phyloP scores from a whole-genome alignment of 352 stramenopile species.

The Phytophthora kernoviae region DNA sequence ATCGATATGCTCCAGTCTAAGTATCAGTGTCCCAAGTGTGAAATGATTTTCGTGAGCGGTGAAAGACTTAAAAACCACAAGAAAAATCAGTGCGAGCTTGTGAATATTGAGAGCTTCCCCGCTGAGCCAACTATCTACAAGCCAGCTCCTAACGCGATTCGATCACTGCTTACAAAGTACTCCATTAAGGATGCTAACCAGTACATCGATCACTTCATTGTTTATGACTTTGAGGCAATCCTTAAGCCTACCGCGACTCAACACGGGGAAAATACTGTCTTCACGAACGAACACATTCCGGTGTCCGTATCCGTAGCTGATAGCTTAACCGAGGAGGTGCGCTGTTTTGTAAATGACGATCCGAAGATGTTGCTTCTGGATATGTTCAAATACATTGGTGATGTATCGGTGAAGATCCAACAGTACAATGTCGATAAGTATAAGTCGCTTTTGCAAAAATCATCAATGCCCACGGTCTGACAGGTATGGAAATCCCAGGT shows the following conservation, averaged over 20 bases:
- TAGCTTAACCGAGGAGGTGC: slow-evolving; percentile 12
- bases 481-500: neutral
- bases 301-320: slow-evolving; percentile 10
- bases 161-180: slow-evolving; percentile 1
- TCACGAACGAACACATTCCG: slow-evolving; percentile 10
- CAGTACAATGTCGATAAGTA: slow-evolving; percentile 7
- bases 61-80: slow-evolving; percentile 5
- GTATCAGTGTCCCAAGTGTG: slow-evolving; percentile 3
- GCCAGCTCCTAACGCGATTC: neutral
- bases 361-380: slow-evolving; percentile 1
- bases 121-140: slow-evolving; percentile 2
- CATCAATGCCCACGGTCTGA: neutral
- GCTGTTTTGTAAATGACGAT: slow-evolving; percentile 12
- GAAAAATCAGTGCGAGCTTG: slow-evolving; percentile 1
- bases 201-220: too few relatives aligned
- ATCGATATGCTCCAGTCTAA: slow-evolving; percentile 1
- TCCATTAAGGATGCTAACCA: slow-evolving; percentile 1
- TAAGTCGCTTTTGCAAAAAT: neutral
- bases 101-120: slow-evolving; percentile 1
- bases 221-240: neutral
- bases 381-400: slow-evolving; percentile 12
- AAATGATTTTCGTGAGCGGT: slow-evolving; percentile 6
- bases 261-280: slow-evolving; percentile 8
- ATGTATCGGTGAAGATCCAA: slow-evolving; percentile 5
- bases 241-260: slow-evolving; percentile 3